These are phyloP conservation scores for Alternaria gansuensis DNA, from an alignment of 2,329 filamentous ascomycete genomes.

Conservation along the genomic window DNA sequence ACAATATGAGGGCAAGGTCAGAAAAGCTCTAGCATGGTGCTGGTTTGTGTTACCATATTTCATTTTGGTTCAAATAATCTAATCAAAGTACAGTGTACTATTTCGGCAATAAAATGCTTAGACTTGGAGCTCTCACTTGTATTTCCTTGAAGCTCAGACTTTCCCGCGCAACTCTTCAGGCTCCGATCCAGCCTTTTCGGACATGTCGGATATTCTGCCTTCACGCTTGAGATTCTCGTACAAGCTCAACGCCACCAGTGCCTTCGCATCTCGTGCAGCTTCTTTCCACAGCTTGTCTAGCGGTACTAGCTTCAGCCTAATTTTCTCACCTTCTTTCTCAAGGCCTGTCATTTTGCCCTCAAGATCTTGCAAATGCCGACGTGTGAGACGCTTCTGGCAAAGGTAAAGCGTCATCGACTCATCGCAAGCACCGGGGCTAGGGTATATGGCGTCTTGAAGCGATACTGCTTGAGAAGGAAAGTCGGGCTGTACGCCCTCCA, in stretches of 20 bases:
- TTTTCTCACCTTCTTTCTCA: slow-evolving; percentile 65
- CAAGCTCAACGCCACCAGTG: slow-evolving; percentile 63
- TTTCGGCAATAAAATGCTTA: background rate
- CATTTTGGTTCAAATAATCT: too few relatives aligned
- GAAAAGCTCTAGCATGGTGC: background rate
- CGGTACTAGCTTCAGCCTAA: slow-evolving; percentile 64
- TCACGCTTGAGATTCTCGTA: slow-evolving; percentile 63
- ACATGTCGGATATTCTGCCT: slow-evolving; percentile 51
- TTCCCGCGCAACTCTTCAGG: too few relatives aligned
- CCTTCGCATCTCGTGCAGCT: slow-evolving; percentile 65
- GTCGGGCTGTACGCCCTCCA: slow-evolving; percentile 31
- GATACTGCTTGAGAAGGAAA: background rate
- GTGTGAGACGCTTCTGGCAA: slow-evolving; percentile 62
- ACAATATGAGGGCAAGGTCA: background rate
- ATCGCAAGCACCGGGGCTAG: slow-evolving; percentile 61
- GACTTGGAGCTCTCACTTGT: background rate
- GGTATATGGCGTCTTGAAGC: slow-evolving; percentile 3
- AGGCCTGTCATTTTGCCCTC: slow-evolving; percentile 65
- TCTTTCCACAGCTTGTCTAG: slow-evolving; percentile 64
- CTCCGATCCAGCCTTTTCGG: background rate
- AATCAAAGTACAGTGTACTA: too few relatives aligned
- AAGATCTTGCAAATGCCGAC: slow-evolving; percentile 59
- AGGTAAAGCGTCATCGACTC: slow-evolving; percentile 67
- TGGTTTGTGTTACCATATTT: background rate
- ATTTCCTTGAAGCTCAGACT: too few relatives aligned